Evolutionary conservation across 2,329 filamentous ascomycete genomes (phyloP).

Genomic region (Fusarium sp.): DNA sequence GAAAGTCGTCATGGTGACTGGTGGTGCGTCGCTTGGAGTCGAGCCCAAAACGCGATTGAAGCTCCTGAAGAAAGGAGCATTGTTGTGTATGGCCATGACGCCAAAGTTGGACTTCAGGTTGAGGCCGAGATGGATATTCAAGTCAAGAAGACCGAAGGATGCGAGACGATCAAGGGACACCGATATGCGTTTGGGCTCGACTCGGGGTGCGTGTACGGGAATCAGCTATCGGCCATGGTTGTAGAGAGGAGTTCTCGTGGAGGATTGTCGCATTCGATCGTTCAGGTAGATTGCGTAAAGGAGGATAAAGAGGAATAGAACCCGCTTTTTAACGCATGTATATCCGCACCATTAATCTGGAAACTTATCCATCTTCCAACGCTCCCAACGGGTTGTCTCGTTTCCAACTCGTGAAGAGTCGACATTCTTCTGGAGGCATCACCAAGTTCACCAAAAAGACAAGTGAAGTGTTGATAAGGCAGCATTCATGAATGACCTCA

Average conservation of each 20-base stretch:
- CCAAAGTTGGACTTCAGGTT: conserved; percentile 69
- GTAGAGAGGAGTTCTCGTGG: neutral
- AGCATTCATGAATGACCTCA: neutral
- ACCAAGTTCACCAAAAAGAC: too few species aligned
- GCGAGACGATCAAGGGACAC: neutral
- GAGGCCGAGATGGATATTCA: conserved; percentile 34
- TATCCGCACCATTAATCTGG: too few species aligned
- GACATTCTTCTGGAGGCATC: too few species aligned
- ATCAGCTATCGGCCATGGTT: conserved; percentile 28
- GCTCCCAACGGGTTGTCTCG: neutral
- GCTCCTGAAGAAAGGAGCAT: conserved; percentile 57
- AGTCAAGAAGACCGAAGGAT: neutral
- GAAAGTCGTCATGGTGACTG: conserved; percentile 27
- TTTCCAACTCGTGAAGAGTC: too few species aligned
- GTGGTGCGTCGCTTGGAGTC: conserved; percentile 34
- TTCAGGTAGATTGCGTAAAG: conserved; percentile 15
- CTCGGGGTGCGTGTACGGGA: conserved; percentile 78
- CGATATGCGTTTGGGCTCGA: conserved; percentile 85
- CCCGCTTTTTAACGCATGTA: too few species aligned
- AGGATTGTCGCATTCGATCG: conserved; percentile 18
- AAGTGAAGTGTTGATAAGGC: neutral
- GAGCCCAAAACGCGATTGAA: conserved; percentile 22
- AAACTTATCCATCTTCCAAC: neutral
- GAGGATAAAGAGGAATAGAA: neutral
- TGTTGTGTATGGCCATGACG: conserved; percentile 87